phyloP scores from a whole-genome alignment of 345 rosid species.

The Clarkia xantiana region DNA sequence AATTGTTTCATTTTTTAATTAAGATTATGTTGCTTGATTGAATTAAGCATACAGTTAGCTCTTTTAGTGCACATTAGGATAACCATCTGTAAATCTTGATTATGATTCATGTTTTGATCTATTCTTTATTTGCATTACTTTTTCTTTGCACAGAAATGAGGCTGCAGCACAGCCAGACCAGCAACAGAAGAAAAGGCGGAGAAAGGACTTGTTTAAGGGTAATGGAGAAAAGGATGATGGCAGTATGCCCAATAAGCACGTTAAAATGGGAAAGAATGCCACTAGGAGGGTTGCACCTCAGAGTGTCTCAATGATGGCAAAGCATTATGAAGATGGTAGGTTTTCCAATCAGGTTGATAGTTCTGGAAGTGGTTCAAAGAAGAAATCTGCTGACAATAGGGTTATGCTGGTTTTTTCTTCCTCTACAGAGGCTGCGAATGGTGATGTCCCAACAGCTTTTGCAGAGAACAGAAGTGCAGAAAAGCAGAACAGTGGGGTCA shows the following conservation, averaged over 20 bases:
- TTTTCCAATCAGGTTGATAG: conserved; percentile 26
- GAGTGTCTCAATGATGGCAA: conserved; percentile 19
- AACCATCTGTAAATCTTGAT: too few relatives aligned
- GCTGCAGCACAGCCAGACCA: conserved; percentile 35
- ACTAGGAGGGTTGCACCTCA: conserved; percentile 23
- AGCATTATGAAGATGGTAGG: conserved; percentile 21
- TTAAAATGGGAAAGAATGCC: conserved; percentile 32
- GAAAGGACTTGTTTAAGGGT: conserved; percentile 49
- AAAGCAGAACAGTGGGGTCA: conserved; percentile 29
- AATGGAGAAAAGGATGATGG: conserved; percentile 34
- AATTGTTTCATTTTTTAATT: too few relatives aligned
- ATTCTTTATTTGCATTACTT: conserved; percentile 7
- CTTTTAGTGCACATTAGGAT: too few relatives aligned
- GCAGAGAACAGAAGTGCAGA: conserved; percentile 34
- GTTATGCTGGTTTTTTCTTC: conserved; percentile 23
- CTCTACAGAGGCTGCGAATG: conserved; percentile 27
- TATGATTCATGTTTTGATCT: neutral
- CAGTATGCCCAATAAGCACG: conserved; percentile 34
- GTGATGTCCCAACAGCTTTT: conserved; percentile 21
- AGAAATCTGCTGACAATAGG: conserved; percentile 41
- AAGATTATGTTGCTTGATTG: too few relatives aligned
- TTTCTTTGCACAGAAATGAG: conserved; percentile 30
- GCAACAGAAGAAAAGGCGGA: conserved; percentile 69
- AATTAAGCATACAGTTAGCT: too few relatives aligned
- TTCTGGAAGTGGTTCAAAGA: conserved; percentile 32